Conservation (phyloP, 805 yeast species). For the Candida nemodendra region DNA sequence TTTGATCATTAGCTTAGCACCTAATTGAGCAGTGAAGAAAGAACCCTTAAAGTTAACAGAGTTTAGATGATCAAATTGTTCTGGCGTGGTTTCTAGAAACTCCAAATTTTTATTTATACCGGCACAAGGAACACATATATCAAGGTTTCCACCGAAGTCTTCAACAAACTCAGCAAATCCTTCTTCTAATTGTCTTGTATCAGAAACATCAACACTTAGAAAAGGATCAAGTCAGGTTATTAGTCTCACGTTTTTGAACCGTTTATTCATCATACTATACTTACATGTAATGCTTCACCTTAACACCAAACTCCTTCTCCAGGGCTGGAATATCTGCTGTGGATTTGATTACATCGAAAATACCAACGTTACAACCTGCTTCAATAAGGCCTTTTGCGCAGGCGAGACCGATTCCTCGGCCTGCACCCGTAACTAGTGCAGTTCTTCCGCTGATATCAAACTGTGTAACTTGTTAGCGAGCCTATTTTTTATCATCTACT, state of each 20-base stretch:
- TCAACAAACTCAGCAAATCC: slow-evolving; percentile 10
- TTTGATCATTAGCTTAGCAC: slow-evolving; percentile 18
- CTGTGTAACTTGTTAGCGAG: slow-evolving; percentile 1
- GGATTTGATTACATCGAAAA: slow-evolving; percentile 11
- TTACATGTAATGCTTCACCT: slow-evolving; percentile 9
- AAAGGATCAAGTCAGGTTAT: no score
- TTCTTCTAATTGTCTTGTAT: slow-evolving; percentile 3
- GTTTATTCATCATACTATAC: slow-evolving; percentile 1
- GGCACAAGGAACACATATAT: slow-evolving; percentile 42
- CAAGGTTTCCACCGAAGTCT: slow-evolving; percentile 38
- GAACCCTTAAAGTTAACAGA: slow-evolving; percentile 46
- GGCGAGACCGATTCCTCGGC: slow-evolving; percentile 19
- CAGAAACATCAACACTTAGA: slow-evolving; percentile 13
- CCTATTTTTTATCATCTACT: neutral
- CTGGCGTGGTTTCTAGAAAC: slow-evolving; percentile 35
- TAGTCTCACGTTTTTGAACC: no score
- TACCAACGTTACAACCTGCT: slow-evolving; percentile 18
- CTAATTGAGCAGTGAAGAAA: slow-evolving; percentile 33
- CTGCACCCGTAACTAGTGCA: slow-evolving; percentile 20
- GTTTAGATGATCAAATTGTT: slow-evolving; percentile 12
- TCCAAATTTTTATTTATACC: slow-evolving; percentile 42
- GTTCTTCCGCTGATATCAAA: slow-evolving; percentile 19
- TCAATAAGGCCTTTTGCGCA: slow-evolving; percentile 19
- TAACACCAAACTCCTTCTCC: slow-evolving; percentile 9
- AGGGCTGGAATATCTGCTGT: slow-evolving; percentile 7